Conservation (phyloP, 2,329 filamentous ascomycete species). For the Akanthomyces uredinophilus region DNA sequence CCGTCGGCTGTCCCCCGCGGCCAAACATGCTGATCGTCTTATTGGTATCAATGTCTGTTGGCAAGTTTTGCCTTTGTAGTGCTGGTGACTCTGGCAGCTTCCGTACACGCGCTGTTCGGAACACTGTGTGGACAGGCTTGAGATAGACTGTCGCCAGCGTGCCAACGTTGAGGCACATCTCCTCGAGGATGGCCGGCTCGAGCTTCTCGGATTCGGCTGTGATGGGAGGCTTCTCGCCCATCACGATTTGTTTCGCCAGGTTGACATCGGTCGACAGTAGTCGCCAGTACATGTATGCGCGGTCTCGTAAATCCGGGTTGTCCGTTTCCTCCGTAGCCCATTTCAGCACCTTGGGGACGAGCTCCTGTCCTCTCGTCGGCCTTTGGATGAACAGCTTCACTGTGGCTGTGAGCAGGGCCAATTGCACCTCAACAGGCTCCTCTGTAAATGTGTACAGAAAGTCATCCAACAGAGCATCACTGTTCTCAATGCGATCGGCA, state of each 20-base stretch:
- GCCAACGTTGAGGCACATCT: conserved; percentile 94
- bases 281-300: conserved; percentile 99
- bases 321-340: conserved; percentile 99
- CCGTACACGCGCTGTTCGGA: conserved; percentile 78
- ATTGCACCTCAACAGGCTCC: conserved; percentile 91
- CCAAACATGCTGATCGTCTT: conserved; percentile 58
- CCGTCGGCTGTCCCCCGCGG: conserved; percentile 44
- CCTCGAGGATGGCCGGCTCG: conserved; percentile 84
- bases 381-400: conserved; percentile 98
- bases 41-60: conserved; percentile 47
- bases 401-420: conserved; percentile 89
- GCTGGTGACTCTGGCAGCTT: conserved; percentile 78
- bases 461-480: conserved; percentile 87
- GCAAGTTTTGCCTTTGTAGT: conserved; percentile 66
- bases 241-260: conserved; percentile 80
- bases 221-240: conserved; percentile 96
- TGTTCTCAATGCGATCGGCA: conserved; percentile 94
- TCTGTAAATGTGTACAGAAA: conserved; percentile 92
- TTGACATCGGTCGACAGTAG: conserved; percentile 87
- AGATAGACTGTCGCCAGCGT: conserved; percentile 96
- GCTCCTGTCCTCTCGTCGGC: conserved; percentile 86
- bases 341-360: conserved; percentile 92
- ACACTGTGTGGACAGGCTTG: conserved; percentile 95
- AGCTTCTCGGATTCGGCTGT: conserved; percentile 94
- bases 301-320: conserved; percentile 90